Base-by-base conservation (phyloP, 305 asterid species). In the Fraxinus albicans region DNA sequence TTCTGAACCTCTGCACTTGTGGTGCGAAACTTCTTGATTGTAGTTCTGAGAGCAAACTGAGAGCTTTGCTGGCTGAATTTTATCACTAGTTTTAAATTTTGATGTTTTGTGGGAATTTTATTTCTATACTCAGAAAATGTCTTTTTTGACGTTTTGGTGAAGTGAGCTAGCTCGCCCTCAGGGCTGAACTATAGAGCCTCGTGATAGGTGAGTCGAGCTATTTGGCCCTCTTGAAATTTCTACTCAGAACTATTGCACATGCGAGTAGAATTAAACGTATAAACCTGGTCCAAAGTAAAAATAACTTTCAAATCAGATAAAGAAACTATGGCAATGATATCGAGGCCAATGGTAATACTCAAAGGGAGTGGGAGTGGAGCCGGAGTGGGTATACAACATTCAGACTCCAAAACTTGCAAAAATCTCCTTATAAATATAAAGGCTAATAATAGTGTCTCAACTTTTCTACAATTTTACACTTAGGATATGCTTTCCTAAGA, bases 401-500 rank as follows among this genome's bases (percentile, higher is more conserved):
- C 63, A 15, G 23, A 15, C 63, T 15, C 23, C 19, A 50, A 50
- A 50, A 15, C 73, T 86, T 79, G 73, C 79, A 79, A 73, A 50
- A 50, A 13, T 50, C 63, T 50, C 7, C 19, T 4, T 1, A 17
- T 50, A 50, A 50, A 50, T 15, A 13, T 15, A 1, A 15, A 50
- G 1, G 19, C 60, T 1, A 3, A 47, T 15, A 50, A 8, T 82
- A 80, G 19, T 47, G n/a, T 23, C 78, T 86, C 80, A 72, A 44
- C 74, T 38, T 82, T 63, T 65, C 38, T 34, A 72, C 21, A 76
- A 50, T 21, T 31, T 53, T 21, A 50, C 40, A 67, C 55, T 65
- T 21, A 3, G 81, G 81, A 3, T 84, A 69, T 77, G 82, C 84
- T 73, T 78, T 82, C 25, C 60, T 67, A 35, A 38, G 47, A 76